These are phyloP conservation scores for Byssochlamys sp. DNA, from an alignment of 2,329 filamentous ascomycete genomes.

Conservation along the genomic window DNA sequence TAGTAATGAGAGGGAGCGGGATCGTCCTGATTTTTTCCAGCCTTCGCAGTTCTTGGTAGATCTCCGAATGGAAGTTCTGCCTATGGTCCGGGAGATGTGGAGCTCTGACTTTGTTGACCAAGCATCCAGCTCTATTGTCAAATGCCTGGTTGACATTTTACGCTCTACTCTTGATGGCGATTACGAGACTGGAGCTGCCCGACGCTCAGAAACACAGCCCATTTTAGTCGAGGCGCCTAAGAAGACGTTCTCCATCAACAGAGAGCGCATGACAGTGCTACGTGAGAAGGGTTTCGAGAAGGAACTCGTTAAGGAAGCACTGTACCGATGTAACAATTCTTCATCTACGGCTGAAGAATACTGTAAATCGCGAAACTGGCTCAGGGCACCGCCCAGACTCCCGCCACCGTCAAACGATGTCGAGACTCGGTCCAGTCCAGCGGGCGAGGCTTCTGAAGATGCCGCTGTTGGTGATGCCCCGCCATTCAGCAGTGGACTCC, in stretches of 20 bases:
- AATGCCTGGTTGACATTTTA: conserved; percentile 72
- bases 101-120: conserved; percentile 75
- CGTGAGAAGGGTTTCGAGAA: conserved; percentile 45
- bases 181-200: conserved; percentile 57
- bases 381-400: conserved; percentile 52
- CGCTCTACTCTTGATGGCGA: conserved; percentile 70
- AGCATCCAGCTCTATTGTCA: conserved; percentile 64
- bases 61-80: conserved; percentile 68
- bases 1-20: conserved; percentile 45
- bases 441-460: conserved; percentile 23
- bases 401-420: conserved; percentile 56
- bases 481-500: conserved; percentile 14
- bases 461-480: conserved; percentile 16
- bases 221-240: conserved; percentile 36
- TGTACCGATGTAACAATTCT: conserved; percentile 71
- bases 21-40: conserved; percentile 52
- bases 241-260: conserved; percentile 45
- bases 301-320: conserved; percentile 63
- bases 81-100: conserved; percentile 71
- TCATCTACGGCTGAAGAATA: conserved; percentile 58
- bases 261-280: conserved; percentile 37
- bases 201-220: conserved; percentile 51
- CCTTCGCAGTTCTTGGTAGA: conserved; percentile 76
- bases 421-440: conserved; percentile 19
- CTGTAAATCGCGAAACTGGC: conserved; percentile 53